Conservation (phyloP, 495 filamentous ascomycete species). For the Penicillium crystallinum region DNA sequence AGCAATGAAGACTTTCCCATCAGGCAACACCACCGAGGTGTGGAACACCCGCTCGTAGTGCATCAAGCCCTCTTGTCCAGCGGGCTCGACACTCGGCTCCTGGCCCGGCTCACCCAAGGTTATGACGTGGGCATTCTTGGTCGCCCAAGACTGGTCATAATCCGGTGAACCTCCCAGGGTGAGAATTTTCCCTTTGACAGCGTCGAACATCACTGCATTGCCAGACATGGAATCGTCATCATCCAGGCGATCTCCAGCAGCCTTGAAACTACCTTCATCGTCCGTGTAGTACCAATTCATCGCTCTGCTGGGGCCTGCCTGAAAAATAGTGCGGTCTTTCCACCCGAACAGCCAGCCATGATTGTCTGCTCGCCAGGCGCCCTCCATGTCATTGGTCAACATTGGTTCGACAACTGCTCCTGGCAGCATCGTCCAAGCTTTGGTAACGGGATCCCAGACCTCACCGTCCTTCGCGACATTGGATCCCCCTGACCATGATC, state of each 20-base stretch:
- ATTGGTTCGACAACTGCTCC: conserved; percentile 40
- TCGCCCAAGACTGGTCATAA: conserved; percentile 40
- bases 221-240: conserved; percentile 52
- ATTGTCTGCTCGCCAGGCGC: conserved; percentile 25
- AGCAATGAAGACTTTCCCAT: conserved; percentile 51
- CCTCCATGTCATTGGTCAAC: conserved; percentile 43
- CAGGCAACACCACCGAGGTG: conserved; percentile 51
- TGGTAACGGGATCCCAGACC: conserved; percentile 40
- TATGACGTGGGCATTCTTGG: conserved; percentile 43
- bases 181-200: conserved; percentile 49
- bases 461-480: conserved; percentile 48
- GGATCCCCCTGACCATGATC: conserved; percentile 47
- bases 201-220: conserved; percentile 54
- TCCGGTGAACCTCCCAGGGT: conserved; percentile 44
- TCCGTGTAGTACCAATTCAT: conserved; percentile 46
- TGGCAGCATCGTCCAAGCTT: conserved; percentile 34
- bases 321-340: conserved; percentile 49
- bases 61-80: conserved; percentile 32
- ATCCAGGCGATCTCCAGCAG: conserved; percentile 28
- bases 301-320: conserved; percentile 46
- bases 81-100: conserved; percentile 20
- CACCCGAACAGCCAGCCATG: conserved; percentile 56
- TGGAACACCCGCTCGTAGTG: conserved; percentile 44
- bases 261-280: conserved; percentile 31
- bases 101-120: conserved; percentile 32